These are phyloP conservation scores for grape (Vitis vinifera) DNA, from an alignment of 164 flowering plant genomes.

Conservation along the genomic window DNA sequence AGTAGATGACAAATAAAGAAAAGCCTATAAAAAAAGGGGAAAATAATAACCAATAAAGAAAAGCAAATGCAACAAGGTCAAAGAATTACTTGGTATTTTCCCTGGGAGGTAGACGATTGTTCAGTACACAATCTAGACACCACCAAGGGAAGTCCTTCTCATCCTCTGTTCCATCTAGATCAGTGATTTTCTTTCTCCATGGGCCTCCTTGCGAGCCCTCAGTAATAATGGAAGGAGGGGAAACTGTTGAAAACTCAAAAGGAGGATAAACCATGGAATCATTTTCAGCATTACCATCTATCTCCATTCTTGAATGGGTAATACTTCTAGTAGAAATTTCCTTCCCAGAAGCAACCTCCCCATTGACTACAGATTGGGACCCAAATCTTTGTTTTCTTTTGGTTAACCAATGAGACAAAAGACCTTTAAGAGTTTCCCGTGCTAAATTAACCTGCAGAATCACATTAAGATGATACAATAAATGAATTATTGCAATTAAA, in stretches of 20 bases:
- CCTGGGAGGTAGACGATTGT: constrained; percentile 84
- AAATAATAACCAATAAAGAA: neutral
- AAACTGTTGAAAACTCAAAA: constrained; percentile 76
- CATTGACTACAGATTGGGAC: constrained; percentile 66
- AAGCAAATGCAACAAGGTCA: neutral
- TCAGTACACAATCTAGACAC: constrained; percentile 91
- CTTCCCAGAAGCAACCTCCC: constrained; percentile 65
- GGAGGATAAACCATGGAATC: constrained; percentile 78
- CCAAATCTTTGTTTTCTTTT: constrained; percentile 73
- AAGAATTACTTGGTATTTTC: constrained; percentile 85
- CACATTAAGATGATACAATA: neutral
- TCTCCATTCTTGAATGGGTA: constrained; percentile 67
- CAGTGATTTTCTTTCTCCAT: constrained; percentile 94
- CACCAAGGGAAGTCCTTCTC: constrained; percentile 97
- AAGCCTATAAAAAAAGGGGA: neutral
- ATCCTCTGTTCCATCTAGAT: constrained; percentile 92
- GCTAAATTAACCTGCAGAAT: constrained; percentile 87
- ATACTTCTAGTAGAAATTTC: constrained; percentile 51
- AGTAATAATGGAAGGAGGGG: constrained; percentile 94
- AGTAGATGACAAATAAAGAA: neutral
- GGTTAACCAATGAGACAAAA: constrained; percentile 76
- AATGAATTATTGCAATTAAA: neutral
- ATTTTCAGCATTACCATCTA: constrained; percentile 72
- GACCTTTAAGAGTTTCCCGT: constrained; percentile 93
- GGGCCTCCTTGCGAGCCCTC: constrained; percentile 98